Evolutionary conservation across 352 stramenopile genomes (phyloP).

Genomic region (Plasmopara halstedii): DNA sequence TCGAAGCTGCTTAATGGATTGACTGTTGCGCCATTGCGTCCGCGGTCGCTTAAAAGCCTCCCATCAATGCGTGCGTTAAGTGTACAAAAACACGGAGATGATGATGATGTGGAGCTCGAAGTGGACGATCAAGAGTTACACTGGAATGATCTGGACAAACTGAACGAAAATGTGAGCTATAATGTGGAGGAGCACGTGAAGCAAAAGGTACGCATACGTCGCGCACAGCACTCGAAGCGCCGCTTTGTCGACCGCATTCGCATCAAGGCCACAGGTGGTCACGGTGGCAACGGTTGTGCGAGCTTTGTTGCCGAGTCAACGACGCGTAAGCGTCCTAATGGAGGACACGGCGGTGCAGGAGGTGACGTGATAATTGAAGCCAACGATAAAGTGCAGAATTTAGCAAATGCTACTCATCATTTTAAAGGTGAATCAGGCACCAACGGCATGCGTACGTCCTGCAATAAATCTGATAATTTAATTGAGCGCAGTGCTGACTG

Average conservation of each 20-base stretch:
- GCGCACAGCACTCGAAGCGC: conserved; percentile 80
- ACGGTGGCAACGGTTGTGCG: conserved; percentile 83
- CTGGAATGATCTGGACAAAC: not conserved
- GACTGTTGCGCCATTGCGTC: conserved; percentile 32
- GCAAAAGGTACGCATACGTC: conserved; percentile 77
- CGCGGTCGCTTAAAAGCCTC: conserved; percentile 8
- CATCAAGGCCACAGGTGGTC: conserved; percentile 81
- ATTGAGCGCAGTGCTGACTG: conserved; percentile 3
- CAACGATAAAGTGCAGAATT: conserved; percentile 71
- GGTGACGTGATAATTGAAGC: conserved; percentile 74
- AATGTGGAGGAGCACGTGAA: conserved; percentile 79
- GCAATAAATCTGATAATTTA: conserved; percentile 1
- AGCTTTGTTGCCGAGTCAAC: conserved; percentile 82
- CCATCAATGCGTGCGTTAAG: conserved; percentile 9
- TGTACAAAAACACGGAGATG: conserved; percentile 25
- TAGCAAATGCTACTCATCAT: conserved; percentile 78
- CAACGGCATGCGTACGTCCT: conserved; percentile 79
- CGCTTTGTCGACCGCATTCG: conserved; percentile 88
- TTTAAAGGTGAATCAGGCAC: conserved; percentile 68
- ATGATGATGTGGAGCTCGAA: conserved; percentile 30
- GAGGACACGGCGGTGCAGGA: conserved; percentile 75
- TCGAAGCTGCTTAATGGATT: conserved; percentile 43
- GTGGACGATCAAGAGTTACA: conserved; percentile 19
- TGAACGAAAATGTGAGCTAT: conserved; percentile 20
- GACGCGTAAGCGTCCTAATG: conserved; percentile 74